phyloP scores from a whole-genome alignment of 2,329 filamentous ascomycete species.

The Fusarium goolgardi region DNA sequence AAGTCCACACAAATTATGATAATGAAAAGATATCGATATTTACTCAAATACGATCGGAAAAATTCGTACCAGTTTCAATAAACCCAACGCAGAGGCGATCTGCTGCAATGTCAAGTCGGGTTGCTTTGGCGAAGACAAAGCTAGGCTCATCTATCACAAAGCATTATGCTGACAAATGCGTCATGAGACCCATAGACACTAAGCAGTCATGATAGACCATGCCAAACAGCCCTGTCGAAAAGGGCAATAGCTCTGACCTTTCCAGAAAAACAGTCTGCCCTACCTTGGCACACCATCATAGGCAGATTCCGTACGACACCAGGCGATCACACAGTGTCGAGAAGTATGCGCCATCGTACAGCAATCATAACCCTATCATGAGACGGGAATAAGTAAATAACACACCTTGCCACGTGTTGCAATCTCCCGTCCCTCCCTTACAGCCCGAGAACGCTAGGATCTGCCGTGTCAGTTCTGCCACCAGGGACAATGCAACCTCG shows the following conservation, averaged over 20 bases:
- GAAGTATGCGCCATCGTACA: background rate
- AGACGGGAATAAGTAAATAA: background rate
- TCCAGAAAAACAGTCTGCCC: background rate
- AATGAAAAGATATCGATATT: too few relatives aligned
- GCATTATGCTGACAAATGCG: background rate
- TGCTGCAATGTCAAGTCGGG: too few relatives aligned
- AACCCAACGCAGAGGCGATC: background rate
- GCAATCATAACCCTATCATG: background rate
- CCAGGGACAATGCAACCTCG: background rate
- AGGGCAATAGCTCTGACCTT: background rate
- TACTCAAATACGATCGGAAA: too few relatives aligned
- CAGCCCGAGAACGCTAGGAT: background rate
- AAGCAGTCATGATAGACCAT: fast-evolving
- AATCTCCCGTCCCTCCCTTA: conserved; percentile 5
- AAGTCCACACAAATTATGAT: too few relatives aligned
- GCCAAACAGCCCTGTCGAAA: background rate
- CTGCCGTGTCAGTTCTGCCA: background rate
- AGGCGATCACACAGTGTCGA: background rate
- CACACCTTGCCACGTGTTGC: conserved; percentile 3
- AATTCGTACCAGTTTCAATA: background rate
- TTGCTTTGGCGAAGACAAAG: background rate
- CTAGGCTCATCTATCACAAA: fast-evolving
- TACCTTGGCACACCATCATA: background rate
- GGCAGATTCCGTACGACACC: background rate
- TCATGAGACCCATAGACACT: background rate